A percentile compares a stretch with the other conserved stretches of the same genome.
These are phyloP conservation scores for Fusarium sp. DNA, from an alignment of 2,329 filamentous ascomycete genomes.

Conservation along the genomic window DNA sequence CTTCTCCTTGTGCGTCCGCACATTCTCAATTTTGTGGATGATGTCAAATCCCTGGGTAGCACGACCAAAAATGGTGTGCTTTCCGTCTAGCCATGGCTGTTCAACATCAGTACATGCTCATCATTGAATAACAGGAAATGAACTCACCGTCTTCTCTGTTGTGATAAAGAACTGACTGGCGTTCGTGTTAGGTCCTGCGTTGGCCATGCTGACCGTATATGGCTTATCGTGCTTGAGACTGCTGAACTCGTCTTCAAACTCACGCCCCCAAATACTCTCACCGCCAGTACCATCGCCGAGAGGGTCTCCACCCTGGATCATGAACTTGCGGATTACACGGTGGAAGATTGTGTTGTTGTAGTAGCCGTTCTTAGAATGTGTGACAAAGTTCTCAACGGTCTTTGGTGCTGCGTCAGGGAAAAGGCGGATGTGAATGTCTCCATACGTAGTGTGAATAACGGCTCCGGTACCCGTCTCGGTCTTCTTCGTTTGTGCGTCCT, in stretches of 20 bases:
- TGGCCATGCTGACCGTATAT: conserved; percentile 97
- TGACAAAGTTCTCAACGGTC: conserved; percentile 97
- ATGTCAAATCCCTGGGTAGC: conserved; percentile 92
- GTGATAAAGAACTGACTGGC: conserved; percentile 99
- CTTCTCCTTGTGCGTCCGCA: conserved; percentile 87
- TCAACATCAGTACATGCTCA: conserved; percentile 40
- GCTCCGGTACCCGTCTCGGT: conserved; percentile 81
- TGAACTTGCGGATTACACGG: conserved; percentile 96
- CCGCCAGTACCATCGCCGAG: conserved; percentile 92
- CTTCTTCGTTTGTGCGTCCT: conserved; percentile 63
- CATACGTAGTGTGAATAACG: conserved; percentile 89
- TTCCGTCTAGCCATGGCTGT: conserved; percentile 90
- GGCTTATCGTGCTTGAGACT: conserved; percentile 93
- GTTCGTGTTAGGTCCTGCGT: conserved; percentile 94
- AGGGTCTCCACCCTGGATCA: conserved; percentile 98
- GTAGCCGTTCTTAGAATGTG: conserved; percentile 87
- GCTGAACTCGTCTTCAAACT: conserved; percentile 95
- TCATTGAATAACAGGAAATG: background rate
- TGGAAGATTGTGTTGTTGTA: conserved; percentile 99
- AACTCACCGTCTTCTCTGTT: conserved; percentile 87
- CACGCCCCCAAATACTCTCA: conserved; percentile 89
- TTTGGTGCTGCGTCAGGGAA: conserved; percentile 95
- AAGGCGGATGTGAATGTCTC: conserved; percentile 91
- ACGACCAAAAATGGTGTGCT: conserved; percentile 95
- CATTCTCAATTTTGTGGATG: conserved; percentile 94